phyloP scores from a whole-genome alignment of 306 rosid genomes.

The Corylus avellana region DNA sequence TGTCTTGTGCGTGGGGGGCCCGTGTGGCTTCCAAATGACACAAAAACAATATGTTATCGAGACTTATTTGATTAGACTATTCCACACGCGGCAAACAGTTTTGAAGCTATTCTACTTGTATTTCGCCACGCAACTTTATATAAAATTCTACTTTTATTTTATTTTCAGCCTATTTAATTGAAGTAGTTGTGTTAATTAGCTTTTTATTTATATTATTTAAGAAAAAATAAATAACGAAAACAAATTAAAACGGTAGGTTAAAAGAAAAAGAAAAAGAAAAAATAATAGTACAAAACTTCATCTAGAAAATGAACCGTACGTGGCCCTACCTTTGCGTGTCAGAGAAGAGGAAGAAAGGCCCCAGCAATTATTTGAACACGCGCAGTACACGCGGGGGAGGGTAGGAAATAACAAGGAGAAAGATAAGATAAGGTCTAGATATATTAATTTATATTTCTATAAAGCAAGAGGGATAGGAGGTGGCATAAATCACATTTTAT shows the following conservation, averaged over 20 bases:
- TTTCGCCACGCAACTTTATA: no score
- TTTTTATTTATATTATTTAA: no score
- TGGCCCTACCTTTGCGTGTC: conserved; percentile 12
- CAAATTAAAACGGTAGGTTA: not conserved
- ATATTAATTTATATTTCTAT: not conserved
- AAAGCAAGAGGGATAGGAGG: not conserved
- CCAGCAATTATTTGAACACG: conserved; percentile 10
- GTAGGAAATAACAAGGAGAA: not conserved
- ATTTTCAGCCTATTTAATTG: no score
- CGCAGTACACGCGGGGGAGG: conserved; percentile 29
- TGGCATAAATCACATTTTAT: not conserved
- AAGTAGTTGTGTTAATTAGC: no score
- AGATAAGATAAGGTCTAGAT: not conserved
- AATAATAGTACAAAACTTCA: not conserved
- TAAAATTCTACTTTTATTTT: no score
- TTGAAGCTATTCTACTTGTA: no score
- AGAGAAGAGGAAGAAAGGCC: conserved; percentile 1
- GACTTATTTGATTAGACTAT: no score
- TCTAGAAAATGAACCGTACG: not conserved
- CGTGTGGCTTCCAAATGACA: no score
- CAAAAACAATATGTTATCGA: no score
- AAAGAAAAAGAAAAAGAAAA: not conserved
- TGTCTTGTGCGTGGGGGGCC: no score
- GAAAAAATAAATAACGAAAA: no score
- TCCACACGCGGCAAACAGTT: no score